Base-by-base conservation (phyloP, 306 rosid species). In the Castanopsis chinensis region DNA sequence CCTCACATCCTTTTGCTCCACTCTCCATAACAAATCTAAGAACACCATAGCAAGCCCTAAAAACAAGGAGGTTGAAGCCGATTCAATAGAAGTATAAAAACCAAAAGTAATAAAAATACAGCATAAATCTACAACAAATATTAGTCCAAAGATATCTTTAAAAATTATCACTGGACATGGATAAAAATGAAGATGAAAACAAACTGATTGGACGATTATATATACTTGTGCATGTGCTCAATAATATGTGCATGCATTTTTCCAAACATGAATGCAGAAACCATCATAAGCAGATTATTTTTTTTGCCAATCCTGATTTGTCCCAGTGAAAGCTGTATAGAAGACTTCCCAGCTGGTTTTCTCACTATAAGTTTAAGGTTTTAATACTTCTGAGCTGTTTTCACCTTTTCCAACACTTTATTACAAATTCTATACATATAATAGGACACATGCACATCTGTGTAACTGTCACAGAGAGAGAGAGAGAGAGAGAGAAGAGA, bases 31-130 rank as follows among this genome's bases (percentile, higher is more conserved):
- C 90, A 59, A 91, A 90, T 69, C 93, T 85, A 57, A 87, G 79
- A 58, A 93, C 97, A 88, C 97, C 97, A 89, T 91, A 89, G 84
- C 97, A 93, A 37, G 93, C 97, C 88, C 98, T 93, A 75, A 67
- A 78, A 56, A 77, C 33, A 53, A 67, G 19, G 32, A 33, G 49
- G 20, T 28, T 56, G 73, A 55, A 61, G 35, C 9, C 7, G 5
- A n/a, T 55, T 45, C 17, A 21, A 45, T 64, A 6, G 1, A 53
- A 53, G 25, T 49, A 59, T 5, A 76, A 23, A 81, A 23, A 75
- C 69, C 18, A 3, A 11, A 45, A 69, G 45, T 7, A 61, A 15
- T 18, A 61, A 7, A 55, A 65, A 15, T 33, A 64, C 21, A 30
- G 25, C 27, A 41, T 56, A 7, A 43, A n/a, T 11, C 28, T 20